These are phyloP conservation scores for Naegleria gruberi DNA, from an alignment of 208 protist species.

Conservation along the genomic window DNA sequence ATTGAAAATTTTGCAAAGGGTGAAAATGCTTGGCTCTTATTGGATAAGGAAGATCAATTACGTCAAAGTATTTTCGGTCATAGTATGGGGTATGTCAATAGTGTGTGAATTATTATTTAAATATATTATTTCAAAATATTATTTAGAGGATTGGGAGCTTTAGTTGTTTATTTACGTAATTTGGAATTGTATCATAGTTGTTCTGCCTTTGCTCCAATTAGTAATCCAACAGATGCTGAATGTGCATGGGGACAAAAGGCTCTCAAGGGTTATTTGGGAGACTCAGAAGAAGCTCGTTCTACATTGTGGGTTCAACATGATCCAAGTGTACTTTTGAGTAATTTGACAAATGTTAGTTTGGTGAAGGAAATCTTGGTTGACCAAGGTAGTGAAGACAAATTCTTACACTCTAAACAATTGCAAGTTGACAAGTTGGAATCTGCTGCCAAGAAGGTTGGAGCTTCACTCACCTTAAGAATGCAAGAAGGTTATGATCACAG, in stretches of 20 bases:
- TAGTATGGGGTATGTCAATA: conserved; percentile 59
- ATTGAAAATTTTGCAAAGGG: conserved; percentile 3
- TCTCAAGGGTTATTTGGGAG: conserved; percentile 55
- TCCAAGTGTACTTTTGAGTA: conserved; percentile 36
- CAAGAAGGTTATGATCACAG: conserved; percentile 51
- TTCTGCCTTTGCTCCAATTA: conserved; percentile 67
- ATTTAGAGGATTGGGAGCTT: no score
- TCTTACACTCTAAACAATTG: conserved; percentile 37
- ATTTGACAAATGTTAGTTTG: conserved; percentile 28
- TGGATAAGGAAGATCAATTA: not conserved
- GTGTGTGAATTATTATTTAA: conserved; percentile 32
- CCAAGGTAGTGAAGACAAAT: conserved; percentile 41
- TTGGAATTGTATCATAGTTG: conserved; percentile 41
- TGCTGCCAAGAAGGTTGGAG: not conserved
- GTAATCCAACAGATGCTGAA: conserved; percentile 44
- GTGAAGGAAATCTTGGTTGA: conserved; percentile 47
- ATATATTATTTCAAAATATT: no score
- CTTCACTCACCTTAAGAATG: conserved; percentile 24
- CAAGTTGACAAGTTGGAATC: conserved; percentile 17
- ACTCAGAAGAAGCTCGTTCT: conserved; percentile 28
- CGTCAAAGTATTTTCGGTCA: conserved; percentile 31
- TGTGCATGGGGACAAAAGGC: conserved; percentile 55
- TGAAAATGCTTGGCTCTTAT: not conserved
- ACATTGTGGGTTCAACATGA: conserved; percentile 43
- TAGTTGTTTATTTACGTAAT: not conserved